Evolutionary conservation across 306 rosid species (phyloP).

Genomic region (Vicia faba): DNA sequence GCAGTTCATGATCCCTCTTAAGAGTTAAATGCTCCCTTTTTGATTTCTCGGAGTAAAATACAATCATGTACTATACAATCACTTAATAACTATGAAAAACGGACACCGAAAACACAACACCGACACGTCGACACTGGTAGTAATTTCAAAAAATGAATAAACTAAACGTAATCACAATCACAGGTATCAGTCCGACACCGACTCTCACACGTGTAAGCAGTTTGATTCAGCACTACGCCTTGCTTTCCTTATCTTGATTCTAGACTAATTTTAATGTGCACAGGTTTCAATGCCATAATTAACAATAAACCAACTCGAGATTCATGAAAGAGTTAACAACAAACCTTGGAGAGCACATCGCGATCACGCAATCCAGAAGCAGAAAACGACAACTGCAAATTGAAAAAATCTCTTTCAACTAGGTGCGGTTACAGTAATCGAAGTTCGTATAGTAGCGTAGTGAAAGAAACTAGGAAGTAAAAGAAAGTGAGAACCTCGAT

Average conservation of each 20-base stretch:
- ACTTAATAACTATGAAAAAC: background rate
- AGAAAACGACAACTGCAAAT: conserved; percentile 76
- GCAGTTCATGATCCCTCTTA: conserved; percentile 23
- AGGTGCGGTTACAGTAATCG: conserved; percentile 12
- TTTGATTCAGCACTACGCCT: background rate
- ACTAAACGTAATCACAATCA: no score
- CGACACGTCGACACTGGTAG: no score
- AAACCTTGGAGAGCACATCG: conserved; percentile 88
- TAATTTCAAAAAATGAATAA: no score
- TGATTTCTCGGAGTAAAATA: conserved; percentile 21
- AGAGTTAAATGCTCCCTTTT: conserved; percentile 9
- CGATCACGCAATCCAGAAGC: conserved; percentile 81
- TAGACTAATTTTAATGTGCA: background rate
- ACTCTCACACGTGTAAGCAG: background rate
- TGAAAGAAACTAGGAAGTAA: conserved; percentile 10
- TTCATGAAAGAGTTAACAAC: conserved; percentile 41
- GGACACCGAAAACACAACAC: no score
- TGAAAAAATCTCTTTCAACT: background rate
- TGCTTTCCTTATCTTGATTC: background rate
- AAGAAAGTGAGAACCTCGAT: conserved; percentile 73
- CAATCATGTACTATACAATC: background rate
- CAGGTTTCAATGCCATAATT: conserved; percentile 4
- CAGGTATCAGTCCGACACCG: no score
- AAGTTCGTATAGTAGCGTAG: background rate
- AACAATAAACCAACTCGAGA: conserved; percentile 22